These are phyloP conservation scores for Coemansia sp. DNA, from an alignment of 192 early-diverging fungal species.

Conservation along the genomic window DNA sequence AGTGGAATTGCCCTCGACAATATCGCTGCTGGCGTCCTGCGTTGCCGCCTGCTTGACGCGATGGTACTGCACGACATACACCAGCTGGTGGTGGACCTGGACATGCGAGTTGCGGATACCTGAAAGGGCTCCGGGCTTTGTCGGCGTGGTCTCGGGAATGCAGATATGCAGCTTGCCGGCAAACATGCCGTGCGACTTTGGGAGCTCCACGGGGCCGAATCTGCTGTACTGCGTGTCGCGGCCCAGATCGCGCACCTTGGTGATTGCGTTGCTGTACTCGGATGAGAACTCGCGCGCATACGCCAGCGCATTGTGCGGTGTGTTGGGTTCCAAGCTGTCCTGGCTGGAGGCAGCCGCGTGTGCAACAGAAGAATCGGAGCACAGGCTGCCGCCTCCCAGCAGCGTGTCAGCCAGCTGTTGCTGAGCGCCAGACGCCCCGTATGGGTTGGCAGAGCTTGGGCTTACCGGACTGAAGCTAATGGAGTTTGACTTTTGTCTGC, in stretches of 20 bases:
- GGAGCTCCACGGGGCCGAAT: conserved; percentile 5
- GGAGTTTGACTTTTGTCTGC: background rate
- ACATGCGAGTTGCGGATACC: conserved; percentile 49
- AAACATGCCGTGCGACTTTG: conserved; percentile 17
- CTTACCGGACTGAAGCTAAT: background rate
- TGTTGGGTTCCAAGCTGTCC: conserved; percentile 19
- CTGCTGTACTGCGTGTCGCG: background rate
- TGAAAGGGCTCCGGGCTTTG: conserved; percentile 1
- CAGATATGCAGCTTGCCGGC: conserved; percentile 6
- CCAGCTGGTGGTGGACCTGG: conserved; percentile 49
- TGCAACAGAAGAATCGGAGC: background rate
- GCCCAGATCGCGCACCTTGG: conserved; percentile 29
- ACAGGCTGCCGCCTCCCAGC: background rate
- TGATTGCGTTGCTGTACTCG: conserved; percentile 36
- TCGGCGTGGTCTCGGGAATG: conserved; percentile 2
- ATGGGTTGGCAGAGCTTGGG: background rate
- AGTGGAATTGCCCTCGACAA: background rate
- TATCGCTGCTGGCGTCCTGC: background rate
- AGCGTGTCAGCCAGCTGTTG: background rate
- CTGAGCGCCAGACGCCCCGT: background rate
- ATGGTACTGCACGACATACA: conserved; percentile 41
- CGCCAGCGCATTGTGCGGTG: conserved; percentile 28
- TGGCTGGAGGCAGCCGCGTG: conserved; percentile 18
- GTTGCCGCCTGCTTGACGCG: background rate
- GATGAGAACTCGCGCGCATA: conserved; percentile 24